Conservation (phyloP, 2,329 filamentous ascomycete genomes). For the Dendryphion nanum region DNA sequence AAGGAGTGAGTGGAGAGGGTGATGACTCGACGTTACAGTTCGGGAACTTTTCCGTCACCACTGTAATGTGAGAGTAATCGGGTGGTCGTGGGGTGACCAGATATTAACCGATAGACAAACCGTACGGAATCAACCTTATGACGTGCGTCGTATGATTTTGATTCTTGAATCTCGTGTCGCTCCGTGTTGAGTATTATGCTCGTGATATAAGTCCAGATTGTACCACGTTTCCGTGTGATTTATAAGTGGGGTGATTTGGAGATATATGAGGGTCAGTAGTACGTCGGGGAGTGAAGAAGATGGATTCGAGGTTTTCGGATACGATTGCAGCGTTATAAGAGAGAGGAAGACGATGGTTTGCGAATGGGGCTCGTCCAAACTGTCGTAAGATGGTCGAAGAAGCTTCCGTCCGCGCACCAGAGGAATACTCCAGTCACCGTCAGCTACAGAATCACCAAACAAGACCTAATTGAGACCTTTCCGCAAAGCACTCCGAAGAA, state of each 20-base stretch:
- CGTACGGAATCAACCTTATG: conserved; percentile 34
- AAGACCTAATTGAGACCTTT: conserved; percentile 37
- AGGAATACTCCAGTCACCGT: conserved; percentile 43
- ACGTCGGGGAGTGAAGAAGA: neutral
- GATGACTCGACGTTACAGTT: conserved; percentile 33
- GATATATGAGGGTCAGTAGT: conserved; percentile 6
- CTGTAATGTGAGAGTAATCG: conserved; percentile 30
- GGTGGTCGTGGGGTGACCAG: conserved; percentile 42
- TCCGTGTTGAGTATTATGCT: conserved; percentile 19
- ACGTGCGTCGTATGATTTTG: conserved; percentile 34
- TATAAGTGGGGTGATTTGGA: conserved; percentile 1
- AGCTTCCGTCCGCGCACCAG: conserved; percentile 29
- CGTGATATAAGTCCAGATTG: conserved; percentile 4
- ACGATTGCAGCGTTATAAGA: conserved; percentile 15
- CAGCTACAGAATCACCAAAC: conserved; percentile 45
- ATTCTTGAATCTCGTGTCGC: conserved; percentile 16
- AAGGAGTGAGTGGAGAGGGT: conserved; percentile 31
- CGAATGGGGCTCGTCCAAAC: conserved; percentile 27
- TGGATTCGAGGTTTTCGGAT: conserved; percentile 3
- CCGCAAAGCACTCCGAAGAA: conserved; percentile 38
- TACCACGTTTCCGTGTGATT: too few relatives aligned
- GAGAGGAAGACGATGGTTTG: conserved; percentile 26
- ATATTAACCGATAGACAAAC: conserved; percentile 41
- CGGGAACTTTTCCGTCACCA: conserved; percentile 34
- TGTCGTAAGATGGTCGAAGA: conserved; percentile 33